Percentiles rank a stretch among this genome's conserved stretches.
These are phyloP conservation scores for Onygenales sp. DNA, from an alignment of 2,329 filamentous ascomycete species.

Conservation along the genomic window DNA sequence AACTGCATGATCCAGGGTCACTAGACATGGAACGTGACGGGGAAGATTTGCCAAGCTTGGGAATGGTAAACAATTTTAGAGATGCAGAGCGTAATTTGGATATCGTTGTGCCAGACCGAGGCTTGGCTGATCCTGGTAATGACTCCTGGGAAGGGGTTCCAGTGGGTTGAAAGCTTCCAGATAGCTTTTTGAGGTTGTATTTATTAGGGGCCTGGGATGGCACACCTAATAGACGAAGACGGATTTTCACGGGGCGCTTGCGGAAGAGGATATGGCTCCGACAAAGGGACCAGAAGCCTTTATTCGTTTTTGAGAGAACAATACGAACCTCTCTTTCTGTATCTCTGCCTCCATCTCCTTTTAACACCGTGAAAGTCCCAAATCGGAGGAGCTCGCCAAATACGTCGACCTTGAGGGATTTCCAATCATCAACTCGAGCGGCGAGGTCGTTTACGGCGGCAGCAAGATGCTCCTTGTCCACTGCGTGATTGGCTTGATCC, in stretches of 20 bases:
- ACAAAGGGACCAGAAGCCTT: background rate
- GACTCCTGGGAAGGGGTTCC: background rate
- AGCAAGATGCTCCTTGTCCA: conserved; percentile 75
- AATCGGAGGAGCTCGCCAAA: conserved; percentile 84
- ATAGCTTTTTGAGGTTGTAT: background rate
- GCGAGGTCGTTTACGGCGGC: conserved; percentile 78
- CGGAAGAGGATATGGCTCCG: background rate
- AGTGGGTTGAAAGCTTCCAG: background rate
- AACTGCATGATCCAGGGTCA: background rate
- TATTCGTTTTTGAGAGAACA: conserved; percentile 9
- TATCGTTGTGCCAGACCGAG: background rate
- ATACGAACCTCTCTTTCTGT: conserved; percentile 74
- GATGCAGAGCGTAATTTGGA: background rate
- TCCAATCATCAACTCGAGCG: conserved; percentile 89
- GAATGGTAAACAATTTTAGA: background rate
- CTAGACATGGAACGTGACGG: background rate
- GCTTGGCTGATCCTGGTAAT: background rate
- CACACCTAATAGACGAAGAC: background rate
- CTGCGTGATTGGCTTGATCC: conserved; percentile 77
- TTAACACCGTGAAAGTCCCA: conserved; percentile 85
- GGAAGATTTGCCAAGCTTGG: background rate
- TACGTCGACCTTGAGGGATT: conserved; percentile 78
- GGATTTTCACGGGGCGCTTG: background rate
- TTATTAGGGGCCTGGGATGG: background rate
- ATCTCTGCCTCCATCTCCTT: conserved; percentile 67